Base-by-base conservation (phyloP, 2,329 filamentous ascomycete species). In the Colletotrichum cuscutae region DNA sequence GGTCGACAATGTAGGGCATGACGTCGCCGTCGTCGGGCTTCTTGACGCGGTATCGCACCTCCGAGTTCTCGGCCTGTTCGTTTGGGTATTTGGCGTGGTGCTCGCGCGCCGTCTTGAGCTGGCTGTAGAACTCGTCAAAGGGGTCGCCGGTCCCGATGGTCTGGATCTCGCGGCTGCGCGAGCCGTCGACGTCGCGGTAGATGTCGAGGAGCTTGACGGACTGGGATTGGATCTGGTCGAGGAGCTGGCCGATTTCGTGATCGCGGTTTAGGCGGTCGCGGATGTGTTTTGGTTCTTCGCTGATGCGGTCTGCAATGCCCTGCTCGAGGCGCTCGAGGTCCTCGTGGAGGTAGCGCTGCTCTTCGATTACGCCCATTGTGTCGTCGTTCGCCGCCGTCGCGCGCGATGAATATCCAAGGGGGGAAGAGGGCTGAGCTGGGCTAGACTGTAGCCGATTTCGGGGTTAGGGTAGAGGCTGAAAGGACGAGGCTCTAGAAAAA, bases 271-370 rank as follows among this genome's bases (percentile, higher is more conserved):
- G 86, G 75, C 95, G 91, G 80, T 98, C 95, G 79, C 97, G 94
- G 75, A 97, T 94, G 94, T 96, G 93, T 83, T 93, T 94, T 58
- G 96, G 95, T 76, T 98, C 95, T 76, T 98, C 95, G 75, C 91
- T 89, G 73, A 97, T 90, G 79, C 95, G 93, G 84, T 98, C 95
- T 67, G 94, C 93, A 78, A 98, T 93, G 66, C 94, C 97, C 82
- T 98, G 95, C 84, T 99, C 97, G 72, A 99, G 89, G 75, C 97
- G 92, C 88, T 99, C 97, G 63, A 99, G 86, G 84, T 99, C 97
- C 89, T 99, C 97, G 78, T 98, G 95, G 78, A 98, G 90, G 79
- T 94, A 95, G 78, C 97, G 91, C 84, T 98, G 93, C 78, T 98
- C 95, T 87, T 99, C 97, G 75, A 98, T 85, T 77, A 97, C 86